A percentile compares a stretch with the other conserved stretches of the same genome.
Conservation (phyloP, 805 yeast genomes). For the Nakazawaea sp. region DNA sequence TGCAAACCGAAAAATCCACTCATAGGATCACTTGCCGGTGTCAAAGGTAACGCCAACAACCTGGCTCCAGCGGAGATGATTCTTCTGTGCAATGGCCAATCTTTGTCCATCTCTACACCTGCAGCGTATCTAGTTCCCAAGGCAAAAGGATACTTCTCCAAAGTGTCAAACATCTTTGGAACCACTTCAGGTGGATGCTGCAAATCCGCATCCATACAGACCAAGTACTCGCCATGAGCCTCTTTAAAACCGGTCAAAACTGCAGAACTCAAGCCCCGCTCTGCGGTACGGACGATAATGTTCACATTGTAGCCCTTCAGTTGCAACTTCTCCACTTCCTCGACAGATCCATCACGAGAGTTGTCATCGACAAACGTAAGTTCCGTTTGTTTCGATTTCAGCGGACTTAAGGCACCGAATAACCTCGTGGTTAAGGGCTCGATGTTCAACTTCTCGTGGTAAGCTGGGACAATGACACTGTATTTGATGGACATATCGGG, state of each 20-base stretch:
- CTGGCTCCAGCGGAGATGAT: constrained; percentile 43
- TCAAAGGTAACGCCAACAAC: constrained; percentile 39
- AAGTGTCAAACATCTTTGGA: constrained; percentile 33
- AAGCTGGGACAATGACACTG: constrained; percentile 41
- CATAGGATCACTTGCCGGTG: constrained; percentile 48
- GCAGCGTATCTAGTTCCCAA: constrained; percentile 49
- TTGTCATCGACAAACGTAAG: constrained; percentile 46
- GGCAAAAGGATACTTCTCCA: constrained; percentile 35
- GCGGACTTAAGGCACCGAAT: constrained; percentile 40
- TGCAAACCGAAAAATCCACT: constrained; percentile 46
- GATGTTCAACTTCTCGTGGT: constrained; percentile 41
- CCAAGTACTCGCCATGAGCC: constrained; percentile 37
- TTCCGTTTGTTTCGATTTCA: constrained; percentile 33
- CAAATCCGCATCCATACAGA: constrained; percentile 49
- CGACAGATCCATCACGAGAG: constrained; percentile 45
- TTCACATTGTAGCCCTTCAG: constrained; percentile 40
- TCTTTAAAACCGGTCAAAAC: constrained; percentile 41
- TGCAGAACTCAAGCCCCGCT: constrained; percentile 44
- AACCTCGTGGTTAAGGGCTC: constrained; percentile 41
- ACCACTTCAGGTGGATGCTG: constrained; percentile 49
- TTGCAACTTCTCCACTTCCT: constrained; percentile 37
- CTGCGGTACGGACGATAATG: constrained; percentile 42
- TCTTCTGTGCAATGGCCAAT: constrained; percentile 46
- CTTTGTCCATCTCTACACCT: constrained; percentile 47
- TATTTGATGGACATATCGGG: constrained; percentile 12